Conservation (phyloP, 2,329 filamentous ascomycete genomes). For the Emericellopsis cladophorae region DNA sequence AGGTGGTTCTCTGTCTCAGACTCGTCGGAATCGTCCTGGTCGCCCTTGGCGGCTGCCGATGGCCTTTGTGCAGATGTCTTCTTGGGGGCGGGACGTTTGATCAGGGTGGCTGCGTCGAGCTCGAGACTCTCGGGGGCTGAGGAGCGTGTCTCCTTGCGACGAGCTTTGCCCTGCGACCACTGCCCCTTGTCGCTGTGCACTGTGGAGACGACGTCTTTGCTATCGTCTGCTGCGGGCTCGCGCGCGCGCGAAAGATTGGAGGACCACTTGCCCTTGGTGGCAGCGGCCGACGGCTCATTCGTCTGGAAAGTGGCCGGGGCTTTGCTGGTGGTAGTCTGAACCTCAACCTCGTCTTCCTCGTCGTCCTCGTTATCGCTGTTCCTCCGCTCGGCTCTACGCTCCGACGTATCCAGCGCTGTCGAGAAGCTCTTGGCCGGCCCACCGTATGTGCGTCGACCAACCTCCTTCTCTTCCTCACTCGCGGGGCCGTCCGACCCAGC, state of each 20-base stretch:
- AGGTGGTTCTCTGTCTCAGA: conserved; percentile 27
- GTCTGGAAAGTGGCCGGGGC: neutral
- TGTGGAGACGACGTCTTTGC: too few relatives aligned
- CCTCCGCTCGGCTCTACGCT: conserved; percentile 7
- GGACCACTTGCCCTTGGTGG: neutral
- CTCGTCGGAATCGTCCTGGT: conserved; percentile 28
- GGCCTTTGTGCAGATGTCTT: neutral
- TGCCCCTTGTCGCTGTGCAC: too few relatives aligned
- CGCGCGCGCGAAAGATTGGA: too few relatives aligned
- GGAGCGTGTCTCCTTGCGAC: neutral
- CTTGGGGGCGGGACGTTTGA: conserved; percentile 1
- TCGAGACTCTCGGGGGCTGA: conserved; percentile 7
- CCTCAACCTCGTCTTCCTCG: conserved; percentile 11
- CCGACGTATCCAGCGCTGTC: conserved; percentile 16
- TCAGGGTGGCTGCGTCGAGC: neutral
- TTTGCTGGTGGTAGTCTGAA: conserved; percentile 9
- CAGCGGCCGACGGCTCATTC: conserved; percentile 4
- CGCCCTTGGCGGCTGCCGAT: conserved; percentile 11
- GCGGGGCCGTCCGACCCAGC: conserved; percentile 40
- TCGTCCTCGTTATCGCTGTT: conserved; percentile 8
- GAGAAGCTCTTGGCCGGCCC: conserved; percentile 20
- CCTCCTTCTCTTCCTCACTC: conserved; percentile 38
- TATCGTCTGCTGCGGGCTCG: too few relatives aligned
- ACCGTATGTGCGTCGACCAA: conserved; percentile 62
- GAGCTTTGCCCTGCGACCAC: too few relatives aligned